Evolutionary conservation across 2,329 filamentous ascomycete species (phyloP), one percentile per base, ranked within the genome.

Genomic region (Fusarium anguioides): DNA sequence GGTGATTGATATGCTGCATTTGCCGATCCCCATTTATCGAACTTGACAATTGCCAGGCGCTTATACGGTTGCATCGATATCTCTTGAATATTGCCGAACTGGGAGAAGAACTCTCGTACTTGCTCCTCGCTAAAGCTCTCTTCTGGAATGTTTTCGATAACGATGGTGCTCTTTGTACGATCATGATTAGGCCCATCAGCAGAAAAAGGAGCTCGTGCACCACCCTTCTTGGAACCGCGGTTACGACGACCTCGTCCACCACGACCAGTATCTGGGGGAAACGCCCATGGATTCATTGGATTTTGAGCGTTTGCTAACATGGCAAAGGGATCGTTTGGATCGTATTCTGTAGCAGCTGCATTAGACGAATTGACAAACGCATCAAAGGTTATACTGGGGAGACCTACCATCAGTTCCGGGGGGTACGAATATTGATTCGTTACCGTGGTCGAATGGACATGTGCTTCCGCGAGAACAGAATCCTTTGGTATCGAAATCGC

Each of bases 81-180:
- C 10, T 90, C 83, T 14, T 82, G 69, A 39, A 95, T 87, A 18
- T 78, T 81, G 20, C 92, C 92, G 75, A 94, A 95, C 66, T 91
- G 83, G 0, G 84, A 81, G 72, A 96, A 96, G 78, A 92, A 95
- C 2, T 77, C 79, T 12, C 86, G 86, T 14, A 96, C 85, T 12
- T 84, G 78, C 0, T 88, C 83, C 70, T 94, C 91, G 40, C 80
- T 83, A 54, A 92, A 89, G 54, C 87, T 83, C 20, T 92, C 89
- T 62, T 90, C 86, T 0, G 92, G 92, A 8, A 96, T 95, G 56
- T 89, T 89, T 74, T 94, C 91, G 4, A 96, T 84, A 4, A 94
- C 91, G 20, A 96, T 85, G 0, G 88, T 87, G 9, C 86, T 90
- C 69, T 89, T 90, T 1, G 83, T 84, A 53, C 79, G 83, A 74